A percentile compares a stretch with the other conserved stretches of the same genome.
Evolutionary conservation across 2,329 filamentous ascomycete species (phyloP).

Genomic region (Claviceps sp.): DNA sequence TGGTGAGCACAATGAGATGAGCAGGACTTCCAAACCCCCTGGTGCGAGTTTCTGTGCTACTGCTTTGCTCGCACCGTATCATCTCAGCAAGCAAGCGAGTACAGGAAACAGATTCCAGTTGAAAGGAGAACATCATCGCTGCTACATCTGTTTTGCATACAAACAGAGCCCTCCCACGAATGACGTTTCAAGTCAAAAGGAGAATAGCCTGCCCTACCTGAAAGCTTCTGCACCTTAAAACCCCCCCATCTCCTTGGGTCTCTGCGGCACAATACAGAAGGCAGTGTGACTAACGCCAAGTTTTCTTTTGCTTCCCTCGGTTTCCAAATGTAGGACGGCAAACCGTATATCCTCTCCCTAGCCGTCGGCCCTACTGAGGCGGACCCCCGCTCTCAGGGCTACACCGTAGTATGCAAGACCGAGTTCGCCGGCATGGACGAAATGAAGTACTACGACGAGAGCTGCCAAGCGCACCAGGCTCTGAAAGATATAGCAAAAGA

Average conservation of each 20-base stretch:
- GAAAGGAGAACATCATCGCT: not conserved
- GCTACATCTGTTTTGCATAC: not conserved
- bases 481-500: constrained; percentile 25
- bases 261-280: not conserved
- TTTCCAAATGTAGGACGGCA: constrained; percentile 41
- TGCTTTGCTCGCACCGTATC: not conserved
- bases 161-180: not conserved
- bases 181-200: not conserved
- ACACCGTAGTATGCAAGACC: constrained; percentile 48
- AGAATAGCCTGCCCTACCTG: not conserved
- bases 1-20: not conserved
- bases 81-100: not conserved
- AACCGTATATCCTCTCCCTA: constrained; percentile 53
- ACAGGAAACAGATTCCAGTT: not conserved
- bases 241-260: not conserved
- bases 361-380: constrained; percentile 38
- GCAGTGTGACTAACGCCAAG: constrained; percentile 6
- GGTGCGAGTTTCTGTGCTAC: not conserved
- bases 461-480: constrained; percentile 28
- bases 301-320: not conserved
- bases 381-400: constrained; percentile 50
- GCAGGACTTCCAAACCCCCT: not conserved
- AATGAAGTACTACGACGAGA: constrained; percentile 56
- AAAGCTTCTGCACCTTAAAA: not conserved
- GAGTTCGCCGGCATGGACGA: constrained; percentile 53